Evolutionary conservation across 208 protist genomes (phyloP).

Genomic region (Trypanosoma avium): DNA sequence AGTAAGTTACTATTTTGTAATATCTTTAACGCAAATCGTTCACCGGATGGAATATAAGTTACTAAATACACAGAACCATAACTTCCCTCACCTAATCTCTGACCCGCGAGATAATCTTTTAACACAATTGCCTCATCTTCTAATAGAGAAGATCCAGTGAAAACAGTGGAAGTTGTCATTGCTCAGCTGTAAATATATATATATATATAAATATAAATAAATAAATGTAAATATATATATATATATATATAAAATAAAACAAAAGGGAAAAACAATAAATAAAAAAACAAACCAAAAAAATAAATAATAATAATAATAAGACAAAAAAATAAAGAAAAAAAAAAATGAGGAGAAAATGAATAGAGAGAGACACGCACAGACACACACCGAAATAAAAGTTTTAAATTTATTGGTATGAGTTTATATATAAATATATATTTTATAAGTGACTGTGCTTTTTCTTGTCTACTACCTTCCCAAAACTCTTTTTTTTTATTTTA

Average conservation of each 20-base stretch:
- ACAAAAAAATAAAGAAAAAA: neutral
- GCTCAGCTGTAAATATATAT: neutral
- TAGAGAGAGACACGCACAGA: neutral
- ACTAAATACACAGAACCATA: conserved; percentile 88
- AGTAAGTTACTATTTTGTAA: conserved; percentile 79
- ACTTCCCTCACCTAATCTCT: conserved; percentile 84
- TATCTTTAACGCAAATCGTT: conserved; percentile 86
- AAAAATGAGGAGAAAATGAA: neutral
- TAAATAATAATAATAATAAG: no score
- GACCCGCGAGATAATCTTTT: conserved; percentile 71
- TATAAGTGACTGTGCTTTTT: no score
- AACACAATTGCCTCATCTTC: conserved; percentile 74
- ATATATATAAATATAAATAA: neutral
- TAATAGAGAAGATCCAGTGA: conserved; percentile 63
- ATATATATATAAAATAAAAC: conserved; percentile 1
- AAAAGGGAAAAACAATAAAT: neutral
- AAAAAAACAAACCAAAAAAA: no score
- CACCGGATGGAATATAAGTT: conserved; percentile 76
- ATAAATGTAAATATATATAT: neutral
- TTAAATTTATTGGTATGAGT: neutral
- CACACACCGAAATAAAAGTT: neutral
- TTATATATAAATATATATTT: no score
- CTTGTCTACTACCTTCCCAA: no score
- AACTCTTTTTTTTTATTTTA: no score
- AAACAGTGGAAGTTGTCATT: conserved; percentile 37